Base-by-base conservation (phyloP, 1,284 basidiomycete genomes). In the Ustilago tritici region DNA sequence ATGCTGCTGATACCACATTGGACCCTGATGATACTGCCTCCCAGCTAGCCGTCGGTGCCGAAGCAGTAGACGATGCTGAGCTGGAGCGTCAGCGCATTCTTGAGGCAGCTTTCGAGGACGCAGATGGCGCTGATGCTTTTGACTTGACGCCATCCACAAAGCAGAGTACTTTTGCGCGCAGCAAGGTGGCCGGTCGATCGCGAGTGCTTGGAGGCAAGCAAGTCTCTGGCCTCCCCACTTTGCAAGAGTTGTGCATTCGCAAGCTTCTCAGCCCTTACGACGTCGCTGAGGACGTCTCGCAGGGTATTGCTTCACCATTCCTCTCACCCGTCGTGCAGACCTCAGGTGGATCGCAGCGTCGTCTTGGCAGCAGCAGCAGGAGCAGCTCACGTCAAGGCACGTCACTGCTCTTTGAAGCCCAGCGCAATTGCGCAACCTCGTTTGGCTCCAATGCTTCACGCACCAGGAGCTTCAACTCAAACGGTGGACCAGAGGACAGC, bases 231-330 rank as follows among this genome's bases (percentile, higher is more conserved):
- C 12, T 81, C 28, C 79, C 83, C 8, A 73, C 64, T 49, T 57
- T 84, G 23, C 59, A 46, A 34, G 80, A 83, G 47, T 49, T 83
- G n/a, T 84, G 83, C 70, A 74, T 84, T 38, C 73, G 78, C 32
- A 75, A 69, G 23, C 77, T 84, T 49, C 65, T 84, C 32, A 67
- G 75, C 41, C 70, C 73, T 1, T 72, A 72, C 35, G 71, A 80
- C 31, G 64, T 70, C 3, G 56, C 59, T n/a, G 43, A 65, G 40
- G 64, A 49, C 46, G 70, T 61, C 23, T 64, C 52, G 43, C 61
- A 70, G 11, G 74, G 61, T 31, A 50, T 68, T 36, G 52, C 63
- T 23, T 78, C 76, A 11, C 69, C 72, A 1, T 71, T 78, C 49
- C 56, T 71, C 36, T 78, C 76, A 5, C 76, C 76, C 11, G 55